Conservation (phyloP, 768 basidiomycete genomes). For the Mycena polygramma region DNA sequence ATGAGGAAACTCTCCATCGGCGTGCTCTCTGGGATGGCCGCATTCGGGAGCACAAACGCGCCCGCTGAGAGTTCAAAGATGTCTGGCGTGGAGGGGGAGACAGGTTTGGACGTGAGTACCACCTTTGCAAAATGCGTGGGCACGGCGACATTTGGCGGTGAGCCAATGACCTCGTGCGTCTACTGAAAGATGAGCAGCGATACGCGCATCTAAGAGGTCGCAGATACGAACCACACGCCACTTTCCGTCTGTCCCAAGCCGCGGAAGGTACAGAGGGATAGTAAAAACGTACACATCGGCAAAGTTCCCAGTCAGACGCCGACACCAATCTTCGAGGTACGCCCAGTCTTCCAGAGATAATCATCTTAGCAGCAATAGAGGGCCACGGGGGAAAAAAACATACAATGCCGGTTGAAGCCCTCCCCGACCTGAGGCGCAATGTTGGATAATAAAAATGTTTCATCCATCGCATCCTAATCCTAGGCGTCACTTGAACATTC, state of each 20-base stretch:
- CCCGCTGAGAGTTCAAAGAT: conserved; percentile 86
- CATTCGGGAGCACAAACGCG: conserved; percentile 96
- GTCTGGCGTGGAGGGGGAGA: conserved; percentile 79
- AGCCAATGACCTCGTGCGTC: conserved; percentile 96
- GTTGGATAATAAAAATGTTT: conserved; percentile 95
- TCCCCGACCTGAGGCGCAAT: conserved; percentile 98
- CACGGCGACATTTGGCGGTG: conserved; percentile 90
- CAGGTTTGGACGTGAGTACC: conserved; percentile 81
- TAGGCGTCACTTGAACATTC: conserved; percentile 3
- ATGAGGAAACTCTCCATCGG: conserved; percentile 85
- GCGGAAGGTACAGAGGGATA: conserved; percentile 95
- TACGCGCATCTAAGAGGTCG: background rate
- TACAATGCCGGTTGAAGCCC: conserved; percentile 98
- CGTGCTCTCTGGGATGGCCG: conserved; percentile 88
- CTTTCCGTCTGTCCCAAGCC: conserved; percentile 88
- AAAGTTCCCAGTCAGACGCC: conserved; percentile 88
- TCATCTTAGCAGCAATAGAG: background rate
- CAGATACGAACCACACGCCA: conserved; percentile 86
- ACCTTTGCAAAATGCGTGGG: conserved; percentile 99
- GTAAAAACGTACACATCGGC: conserved; percentile 98
- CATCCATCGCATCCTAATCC: conserved; percentile 88
- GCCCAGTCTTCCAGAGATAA: conserved; percentile 82
- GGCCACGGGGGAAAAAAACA: conserved; percentile 41
- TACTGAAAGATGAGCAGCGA: conserved; percentile 48
- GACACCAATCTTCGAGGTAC: conserved; percentile 95